Evolutionary conservation across 306 rosid species (phyloP).

Genomic region (Pyrus pyrifolia): DNA sequence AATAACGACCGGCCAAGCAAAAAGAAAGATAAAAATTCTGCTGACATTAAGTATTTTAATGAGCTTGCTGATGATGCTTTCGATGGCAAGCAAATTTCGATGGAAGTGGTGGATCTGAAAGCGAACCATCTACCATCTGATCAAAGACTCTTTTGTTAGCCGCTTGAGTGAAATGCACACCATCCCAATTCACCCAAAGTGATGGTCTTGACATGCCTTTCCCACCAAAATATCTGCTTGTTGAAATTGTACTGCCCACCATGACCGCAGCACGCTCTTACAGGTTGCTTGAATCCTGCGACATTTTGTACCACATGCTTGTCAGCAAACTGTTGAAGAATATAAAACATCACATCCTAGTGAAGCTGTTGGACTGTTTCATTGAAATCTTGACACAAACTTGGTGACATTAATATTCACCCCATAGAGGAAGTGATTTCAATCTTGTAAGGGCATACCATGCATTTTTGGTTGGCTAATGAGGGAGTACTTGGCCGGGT

Average conservation of each 20-base stretch:
- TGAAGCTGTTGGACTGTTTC: not conserved
- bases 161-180: constrained; percentile 53
- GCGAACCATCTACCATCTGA: constrained; percentile 37
- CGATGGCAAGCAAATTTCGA: constrained; percentile 33
- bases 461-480: constrained; percentile 20
- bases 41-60: not conserved
- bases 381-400: too few species aligned
- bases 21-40: not conserved
- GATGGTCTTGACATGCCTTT: constrained; percentile 42
- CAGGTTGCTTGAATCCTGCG: constrained; percentile 15
- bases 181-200: constrained; percentile 50
- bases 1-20: constrained; percentile 41
- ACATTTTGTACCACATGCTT: not conserved
- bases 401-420: not conserved
- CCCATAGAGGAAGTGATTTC: not conserved
- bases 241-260: constrained; percentile 31
- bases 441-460: constrained; percentile 2
- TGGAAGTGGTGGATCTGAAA: constrained; percentile 50
- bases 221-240: constrained; percentile 21
- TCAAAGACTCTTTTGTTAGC: constrained; percentile 45
- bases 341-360: not conserved
- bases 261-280: constrained; percentile 24
- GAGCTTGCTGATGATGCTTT: not conserved
- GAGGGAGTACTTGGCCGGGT: constrained; percentile 23
- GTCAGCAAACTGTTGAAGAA: not conserved